Evolutionary conservation across 1,284 basidiomycete species (phyloP).

Genomic region (Mrakiaceae sp.): DNA sequence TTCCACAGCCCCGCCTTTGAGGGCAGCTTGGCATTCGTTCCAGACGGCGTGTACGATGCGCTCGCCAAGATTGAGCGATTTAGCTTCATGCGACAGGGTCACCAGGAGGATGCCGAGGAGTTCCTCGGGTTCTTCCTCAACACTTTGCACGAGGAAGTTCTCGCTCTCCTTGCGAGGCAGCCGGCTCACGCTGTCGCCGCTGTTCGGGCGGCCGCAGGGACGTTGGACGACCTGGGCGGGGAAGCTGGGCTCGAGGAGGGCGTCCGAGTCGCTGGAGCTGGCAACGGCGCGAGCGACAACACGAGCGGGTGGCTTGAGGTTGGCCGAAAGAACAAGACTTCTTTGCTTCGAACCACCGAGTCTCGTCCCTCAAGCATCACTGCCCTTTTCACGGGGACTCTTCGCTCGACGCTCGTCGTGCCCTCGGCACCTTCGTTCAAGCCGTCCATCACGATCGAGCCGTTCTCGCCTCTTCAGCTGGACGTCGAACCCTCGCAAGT

Average conservation of each 20-base stretch:
- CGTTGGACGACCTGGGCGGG: slow-evolving; percentile 24
- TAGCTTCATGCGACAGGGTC: slow-evolving; percentile 83
- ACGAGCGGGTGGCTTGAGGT: slow-evolving; percentile 70
- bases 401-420: slow-evolving; percentile 68
- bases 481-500: slow-evolving; percentile 80
- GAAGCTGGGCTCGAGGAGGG: slow-evolving; percentile 37
- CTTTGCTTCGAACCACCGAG: slow-evolving; percentile 75
- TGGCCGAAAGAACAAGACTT: slow-evolving; percentile 73
- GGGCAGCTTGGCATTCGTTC: slow-evolving; percentile 57
- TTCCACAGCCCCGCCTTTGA: slow-evolving; percentile 1
- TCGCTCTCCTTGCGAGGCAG: slow-evolving; percentile 45
- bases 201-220: slow-evolving; percentile 41
- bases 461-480: slow-evolving; percentile 78
- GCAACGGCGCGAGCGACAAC: slow-evolving; percentile 25
- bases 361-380: slow-evolving; percentile 77
- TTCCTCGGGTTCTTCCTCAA: slow-evolving; percentile 97
- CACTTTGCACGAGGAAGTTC: slow-evolving; percentile 85
- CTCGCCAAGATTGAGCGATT: slow-evolving; percentile 91
- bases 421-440: slow-evolving; percentile 52
- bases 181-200: slow-evolving; percentile 22
- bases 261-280: slow-evolving; percentile 27
- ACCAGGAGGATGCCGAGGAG: slow-evolving; percentile 97
- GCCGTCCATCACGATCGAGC: slow-evolving; percentile 82
- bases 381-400: slow-evolving; percentile 84
- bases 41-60: slow-evolving; percentile 86